Evolutionary conservation across 192 early-diverging fungal genomes (phyloP).

Genomic region (Umbelopsis vinacea): DNA sequence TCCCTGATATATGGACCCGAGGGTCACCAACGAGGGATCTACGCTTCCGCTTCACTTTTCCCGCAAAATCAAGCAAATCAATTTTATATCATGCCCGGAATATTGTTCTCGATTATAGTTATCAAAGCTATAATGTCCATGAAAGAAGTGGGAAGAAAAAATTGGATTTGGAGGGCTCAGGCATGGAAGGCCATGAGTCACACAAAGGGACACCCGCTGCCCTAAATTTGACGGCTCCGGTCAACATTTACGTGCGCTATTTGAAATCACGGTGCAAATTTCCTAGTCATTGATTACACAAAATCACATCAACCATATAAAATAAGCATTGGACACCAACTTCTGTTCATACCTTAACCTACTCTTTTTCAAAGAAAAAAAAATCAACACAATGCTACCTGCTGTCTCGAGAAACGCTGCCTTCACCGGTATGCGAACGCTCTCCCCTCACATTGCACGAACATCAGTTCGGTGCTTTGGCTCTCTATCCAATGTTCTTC

Average conservation of each 20-base stretch:
- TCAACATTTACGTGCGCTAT: no score
- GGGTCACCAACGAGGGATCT: not conserved
- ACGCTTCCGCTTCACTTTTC: not conserved
- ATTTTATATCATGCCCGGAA: not conserved
- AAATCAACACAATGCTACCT: no score
- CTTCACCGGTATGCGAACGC: not conserved
- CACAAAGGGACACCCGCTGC: not conserved
- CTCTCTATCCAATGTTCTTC: not conserved
- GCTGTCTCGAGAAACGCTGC: constrained; percentile 1
- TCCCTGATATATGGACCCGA: not conserved
- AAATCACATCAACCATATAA: no score
- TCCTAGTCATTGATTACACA: no score
- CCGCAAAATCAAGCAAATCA: no score
- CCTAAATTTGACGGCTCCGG: not conserved
- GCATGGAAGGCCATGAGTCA: not conserved
- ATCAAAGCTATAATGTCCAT: no score
- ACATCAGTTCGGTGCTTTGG: not conserved
- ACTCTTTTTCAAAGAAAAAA: no score
- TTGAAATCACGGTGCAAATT: no score
- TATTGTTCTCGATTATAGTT: no score
- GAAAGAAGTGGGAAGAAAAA: not conserved
- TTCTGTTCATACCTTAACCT: no score
- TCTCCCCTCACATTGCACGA: not conserved
- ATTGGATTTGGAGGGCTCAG: not conserved
- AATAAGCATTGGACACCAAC: no score